A percentile compares a stretch with the other conserved stretches of the same genome.
These are phyloP conservation scores for Ochetophila trinervis DNA, from an alignment of 306 rosid genomes.

Conservation along the genomic window DNA sequence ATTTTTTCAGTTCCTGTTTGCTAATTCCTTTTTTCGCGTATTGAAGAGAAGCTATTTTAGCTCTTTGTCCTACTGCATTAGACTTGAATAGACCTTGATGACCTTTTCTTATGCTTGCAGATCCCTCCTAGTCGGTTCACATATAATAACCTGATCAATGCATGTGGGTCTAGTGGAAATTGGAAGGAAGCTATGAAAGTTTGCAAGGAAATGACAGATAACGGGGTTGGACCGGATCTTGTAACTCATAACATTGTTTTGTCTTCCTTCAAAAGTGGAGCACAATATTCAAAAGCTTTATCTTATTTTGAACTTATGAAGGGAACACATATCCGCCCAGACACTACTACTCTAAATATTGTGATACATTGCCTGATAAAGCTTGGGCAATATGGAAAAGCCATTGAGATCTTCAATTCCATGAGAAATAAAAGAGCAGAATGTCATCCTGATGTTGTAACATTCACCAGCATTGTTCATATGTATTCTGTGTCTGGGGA, in stretches of 20 bases:
- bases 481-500: conserved; percentile 74
- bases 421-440: conserved; percentile 80
- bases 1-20: conserved; percentile 9
- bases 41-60: neutral
- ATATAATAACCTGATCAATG: conserved; percentile 90
- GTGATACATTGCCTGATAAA: conserved; percentile 78
- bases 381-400: conserved; percentile 68
- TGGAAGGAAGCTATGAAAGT: conserved; percentile 89
- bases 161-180: conserved; percentile 94
- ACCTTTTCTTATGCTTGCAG: conserved; percentile 42
- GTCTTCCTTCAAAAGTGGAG: conserved; percentile 83
- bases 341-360: conserved; percentile 78
- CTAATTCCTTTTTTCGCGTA: conserved; percentile 3
- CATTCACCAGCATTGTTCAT: conserved; percentile 84
- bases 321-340: conserved; percentile 80
- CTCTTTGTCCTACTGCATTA: conserved; percentile 2
- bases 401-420: conserved; percentile 62
- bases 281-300: conserved; percentile 81
- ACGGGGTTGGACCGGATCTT: conserved; percentile 98
- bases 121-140: conserved; percentile 88
- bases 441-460: conserved; percentile 80
- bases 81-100: conserved; percentile 23
- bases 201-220: conserved; percentile 95
- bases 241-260: conserved; percentile 91
- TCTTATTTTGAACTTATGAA: conserved; percentile 93